Conservation (phyloP, 1,284 basidiomycete species). For the Leccinum subrobustum region DNA sequence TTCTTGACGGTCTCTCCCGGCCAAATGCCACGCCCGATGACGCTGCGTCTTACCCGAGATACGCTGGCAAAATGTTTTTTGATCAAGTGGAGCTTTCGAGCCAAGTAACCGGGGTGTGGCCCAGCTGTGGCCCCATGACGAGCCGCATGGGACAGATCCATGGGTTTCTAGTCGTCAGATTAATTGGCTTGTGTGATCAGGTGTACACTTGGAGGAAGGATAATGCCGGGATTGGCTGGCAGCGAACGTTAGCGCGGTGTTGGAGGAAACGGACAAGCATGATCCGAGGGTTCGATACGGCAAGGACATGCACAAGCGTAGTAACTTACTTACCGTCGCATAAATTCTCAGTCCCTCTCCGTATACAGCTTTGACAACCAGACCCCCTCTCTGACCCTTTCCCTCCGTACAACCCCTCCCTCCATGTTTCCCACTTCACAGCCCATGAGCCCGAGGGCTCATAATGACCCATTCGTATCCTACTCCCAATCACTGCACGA, state of each 20-base stretch:
- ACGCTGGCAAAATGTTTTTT: background rate
- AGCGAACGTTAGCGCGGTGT: background rate
- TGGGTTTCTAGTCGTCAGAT: background rate
- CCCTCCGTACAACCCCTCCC: background rate
- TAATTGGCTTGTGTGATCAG: background rate
- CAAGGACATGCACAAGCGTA: slow-evolving; percentile 9
- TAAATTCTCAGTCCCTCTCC: slow-evolving; percentile 24
- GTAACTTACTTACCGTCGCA: slow-evolving; percentile 12
- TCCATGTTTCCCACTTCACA: slow-evolving; percentile 23
- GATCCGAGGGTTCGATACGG: slow-evolving; percentile 21
- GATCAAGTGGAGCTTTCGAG: slow-evolving; percentile 14
- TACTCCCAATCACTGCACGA: slow-evolving; percentile 66
- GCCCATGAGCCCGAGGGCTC: slow-evolving; percentile 3
- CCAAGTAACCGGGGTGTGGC: background rate
- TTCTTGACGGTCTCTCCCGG: background rate
- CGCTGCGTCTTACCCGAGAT: background rate
- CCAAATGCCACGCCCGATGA: background rate
- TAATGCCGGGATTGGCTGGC: background rate
- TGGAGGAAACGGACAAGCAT: slow-evolving; percentile 19
- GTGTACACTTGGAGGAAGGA: background rate
- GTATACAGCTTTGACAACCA: slow-evolving; percentile 7
- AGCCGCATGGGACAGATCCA: background rate
- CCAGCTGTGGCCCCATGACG: background rate
- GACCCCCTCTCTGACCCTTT: background rate
- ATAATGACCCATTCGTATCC: slow-evolving; percentile 43